Percentiles rank a stretch among this genome's conserved stretches.
Evolutionary conservation across 2,329 filamentous ascomycete species (phyloP).

Genomic region (Huntiella moniliformis): DNA sequence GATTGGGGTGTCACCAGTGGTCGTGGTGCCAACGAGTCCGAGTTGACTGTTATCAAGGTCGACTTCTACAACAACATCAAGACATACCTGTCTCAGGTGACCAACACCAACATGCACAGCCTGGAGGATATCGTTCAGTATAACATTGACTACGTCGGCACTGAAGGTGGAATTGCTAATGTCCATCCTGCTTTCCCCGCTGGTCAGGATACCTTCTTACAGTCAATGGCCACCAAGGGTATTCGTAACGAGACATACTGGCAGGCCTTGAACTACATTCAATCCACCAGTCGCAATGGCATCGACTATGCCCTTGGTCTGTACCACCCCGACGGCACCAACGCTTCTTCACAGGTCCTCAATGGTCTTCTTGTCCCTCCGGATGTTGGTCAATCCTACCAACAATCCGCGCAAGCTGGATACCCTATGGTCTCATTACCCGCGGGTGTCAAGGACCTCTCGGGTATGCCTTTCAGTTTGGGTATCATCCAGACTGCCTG

Average conservation of each 20-base stretch:
- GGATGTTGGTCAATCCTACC: constrained; percentile 46
- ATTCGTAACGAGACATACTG: constrained; percentile 45
- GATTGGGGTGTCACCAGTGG: constrained; percentile 44
- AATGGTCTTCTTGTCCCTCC: constrained; percentile 49
- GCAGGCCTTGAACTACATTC: constrained; percentile 44
- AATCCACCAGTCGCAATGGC: constrained; percentile 40
- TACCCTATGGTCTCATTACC: constrained; percentile 57
- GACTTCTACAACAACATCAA: constrained; percentile 48
- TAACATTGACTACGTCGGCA: constrained; percentile 43
- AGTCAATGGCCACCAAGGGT: constrained; percentile 41
- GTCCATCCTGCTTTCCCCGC: constrained; percentile 44
- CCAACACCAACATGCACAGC: constrained; percentile 38
- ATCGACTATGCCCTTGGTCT: constrained; percentile 46
- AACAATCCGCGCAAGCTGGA: constrained; percentile 56
- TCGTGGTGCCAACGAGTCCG: constrained; percentile 46
- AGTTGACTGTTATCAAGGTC: constrained; percentile 54
- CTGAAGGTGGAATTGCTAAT: constrained; percentile 44
- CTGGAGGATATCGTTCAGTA: constrained; percentile 48
- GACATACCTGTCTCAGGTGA: constrained; percentile 41
- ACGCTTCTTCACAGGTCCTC: constrained; percentile 19
- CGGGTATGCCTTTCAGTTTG: constrained; percentile 23
- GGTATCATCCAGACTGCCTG: constrained; percentile 41
- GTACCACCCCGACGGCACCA: constrained; percentile 15
- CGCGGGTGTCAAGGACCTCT: constrained; percentile 32
- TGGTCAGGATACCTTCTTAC: constrained; percentile 54